Conservation (phyloP, 2,329 filamentous ascomycete species). For the Chrysoporthe puriensis region DNA sequence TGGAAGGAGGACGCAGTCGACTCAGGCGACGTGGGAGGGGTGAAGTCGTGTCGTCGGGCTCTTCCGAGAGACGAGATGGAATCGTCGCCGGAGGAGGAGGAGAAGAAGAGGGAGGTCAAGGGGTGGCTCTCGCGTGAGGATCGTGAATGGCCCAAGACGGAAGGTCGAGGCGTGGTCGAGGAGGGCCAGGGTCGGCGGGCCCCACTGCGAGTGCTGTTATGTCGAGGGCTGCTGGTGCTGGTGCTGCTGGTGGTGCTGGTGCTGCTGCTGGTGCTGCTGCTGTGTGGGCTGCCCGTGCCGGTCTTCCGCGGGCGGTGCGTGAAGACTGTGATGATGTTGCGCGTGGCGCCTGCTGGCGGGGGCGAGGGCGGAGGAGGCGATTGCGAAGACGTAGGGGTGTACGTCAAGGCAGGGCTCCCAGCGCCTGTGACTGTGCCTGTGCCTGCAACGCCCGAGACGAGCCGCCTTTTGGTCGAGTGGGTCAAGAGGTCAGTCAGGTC, state of each 20-base stretch:
- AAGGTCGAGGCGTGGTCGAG: background rate
- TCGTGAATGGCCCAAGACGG: background rate
- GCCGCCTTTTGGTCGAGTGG: slow-evolving; percentile 3
- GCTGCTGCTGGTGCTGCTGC: background rate
- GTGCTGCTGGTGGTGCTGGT: background rate
- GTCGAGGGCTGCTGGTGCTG: background rate
- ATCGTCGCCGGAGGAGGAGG: background rate
- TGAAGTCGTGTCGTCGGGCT: background rate
- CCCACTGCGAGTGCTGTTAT: background rate
- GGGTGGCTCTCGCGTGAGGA: background rate
- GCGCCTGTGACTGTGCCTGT: background rate
- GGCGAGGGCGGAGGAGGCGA: slow-evolving; percentile 13
- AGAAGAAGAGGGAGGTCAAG: background rate
- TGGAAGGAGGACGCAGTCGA: background rate
- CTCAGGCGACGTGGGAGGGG: slow-evolving; percentile 1
- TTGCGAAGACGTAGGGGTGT: slow-evolving; percentile 11
- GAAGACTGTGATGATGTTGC: slow-evolving; percentile 16
- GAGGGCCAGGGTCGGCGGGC: background rate
- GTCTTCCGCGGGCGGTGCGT: slow-evolving; percentile 5
- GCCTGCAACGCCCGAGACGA: slow-evolving; percentile 4
- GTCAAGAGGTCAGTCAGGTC: background rate
- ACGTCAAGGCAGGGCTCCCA: background rate
- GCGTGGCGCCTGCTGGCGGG: background rate
- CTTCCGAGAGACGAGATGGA: background rate
- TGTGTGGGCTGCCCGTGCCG: slow-evolving; percentile 3